Evolutionary conservation across 345 rosid genomes (phyloP).

Genomic region (Populus alba): DNA sequence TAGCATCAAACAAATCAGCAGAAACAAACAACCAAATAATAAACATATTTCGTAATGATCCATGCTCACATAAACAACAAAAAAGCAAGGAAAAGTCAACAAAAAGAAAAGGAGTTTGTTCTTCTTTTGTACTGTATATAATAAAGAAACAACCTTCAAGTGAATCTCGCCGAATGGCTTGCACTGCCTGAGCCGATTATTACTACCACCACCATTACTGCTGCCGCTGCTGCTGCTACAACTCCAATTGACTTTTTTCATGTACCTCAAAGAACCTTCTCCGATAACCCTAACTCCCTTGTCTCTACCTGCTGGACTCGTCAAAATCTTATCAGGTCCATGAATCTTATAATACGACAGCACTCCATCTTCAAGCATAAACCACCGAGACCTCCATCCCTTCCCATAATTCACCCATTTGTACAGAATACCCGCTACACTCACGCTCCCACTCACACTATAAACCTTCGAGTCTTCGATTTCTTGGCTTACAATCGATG

Average conservation of each 20-base stretch:
- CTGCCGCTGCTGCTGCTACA: slow-evolving; percentile 38
- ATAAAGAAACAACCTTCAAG: slow-evolving; percentile 61
- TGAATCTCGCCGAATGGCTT: slow-evolving; percentile 92
- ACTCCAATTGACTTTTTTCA: slow-evolving; percentile 68
- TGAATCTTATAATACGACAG: slow-evolving; percentile 85
- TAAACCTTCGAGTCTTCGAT: slow-evolving; percentile 31
- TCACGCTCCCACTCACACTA: slow-evolving; percentile 38
- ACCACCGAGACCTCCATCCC: slow-evolving; percentile 94
- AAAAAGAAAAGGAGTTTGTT: neutral
- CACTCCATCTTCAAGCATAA: slow-evolving; percentile 79
- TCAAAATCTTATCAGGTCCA: slow-evolving; percentile 82
- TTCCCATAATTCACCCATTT: slow-evolving; percentile 98
- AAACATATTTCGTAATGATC: neutral
- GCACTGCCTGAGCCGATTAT: slow-evolving; percentile 35
- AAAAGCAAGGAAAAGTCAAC: neutral
- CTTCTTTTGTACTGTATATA: neutral
- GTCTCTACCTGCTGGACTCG: slow-evolving; percentile 63
- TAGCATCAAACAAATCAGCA: neutral
- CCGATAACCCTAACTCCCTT: slow-evolving; percentile 75
- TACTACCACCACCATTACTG: slow-evolving; percentile 32
- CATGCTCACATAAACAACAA: slow-evolving; percentile 1
- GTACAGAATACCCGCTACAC: slow-evolving; percentile 75
- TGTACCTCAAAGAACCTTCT: slow-evolving; percentile 69
- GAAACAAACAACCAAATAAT: neutral
- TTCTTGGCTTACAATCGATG: slow-evolving; percentile 19